Conservation (phyloP, 2,329 filamentous ascomycete species). For the Calonectria leucothoes region DNA sequence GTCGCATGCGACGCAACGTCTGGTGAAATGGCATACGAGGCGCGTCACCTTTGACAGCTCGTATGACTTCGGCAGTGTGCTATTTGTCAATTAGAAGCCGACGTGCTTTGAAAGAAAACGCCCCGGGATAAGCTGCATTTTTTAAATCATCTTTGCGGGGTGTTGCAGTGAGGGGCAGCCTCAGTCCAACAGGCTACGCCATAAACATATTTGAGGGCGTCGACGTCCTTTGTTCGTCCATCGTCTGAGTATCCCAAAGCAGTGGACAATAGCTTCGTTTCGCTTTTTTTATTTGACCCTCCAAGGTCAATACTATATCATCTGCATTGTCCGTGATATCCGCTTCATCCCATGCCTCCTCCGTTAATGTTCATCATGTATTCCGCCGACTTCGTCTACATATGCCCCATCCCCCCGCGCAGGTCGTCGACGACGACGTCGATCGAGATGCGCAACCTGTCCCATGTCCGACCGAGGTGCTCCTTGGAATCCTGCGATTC, state of each 20-base stretch:
- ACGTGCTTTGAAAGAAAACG: neutral
- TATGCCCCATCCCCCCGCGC: conserved; percentile 25
- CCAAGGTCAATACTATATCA: neutral
- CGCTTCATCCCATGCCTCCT: neutral
- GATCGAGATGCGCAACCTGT: conserved; percentile 32
- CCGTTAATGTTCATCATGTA: conserved; percentile 38
- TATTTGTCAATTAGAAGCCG: neutral
- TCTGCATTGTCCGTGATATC: neutral
- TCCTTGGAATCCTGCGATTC: neutral
- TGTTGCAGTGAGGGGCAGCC: neutral
- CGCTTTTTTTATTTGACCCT: neutral
- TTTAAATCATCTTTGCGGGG: neutral
- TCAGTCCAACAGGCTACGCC: neutral
- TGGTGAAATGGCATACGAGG: neutral
- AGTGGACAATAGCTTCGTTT: conserved; percentile 34
- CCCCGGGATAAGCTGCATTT: neutral
- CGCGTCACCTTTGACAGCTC: neutral
- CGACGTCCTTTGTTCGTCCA: conserved; percentile 1
- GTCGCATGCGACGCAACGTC: neutral
- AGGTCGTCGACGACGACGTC: neutral
- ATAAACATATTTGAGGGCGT: neutral
- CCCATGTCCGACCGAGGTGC: neutral
- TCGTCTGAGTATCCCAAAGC: conserved; percentile 20
- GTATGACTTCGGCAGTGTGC: neutral
- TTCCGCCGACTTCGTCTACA: conserved; percentile 41